phyloP scores from a whole-genome alignment of 2,329 filamentous ascomycete species.

The Aureobasidium sp. region DNA sequence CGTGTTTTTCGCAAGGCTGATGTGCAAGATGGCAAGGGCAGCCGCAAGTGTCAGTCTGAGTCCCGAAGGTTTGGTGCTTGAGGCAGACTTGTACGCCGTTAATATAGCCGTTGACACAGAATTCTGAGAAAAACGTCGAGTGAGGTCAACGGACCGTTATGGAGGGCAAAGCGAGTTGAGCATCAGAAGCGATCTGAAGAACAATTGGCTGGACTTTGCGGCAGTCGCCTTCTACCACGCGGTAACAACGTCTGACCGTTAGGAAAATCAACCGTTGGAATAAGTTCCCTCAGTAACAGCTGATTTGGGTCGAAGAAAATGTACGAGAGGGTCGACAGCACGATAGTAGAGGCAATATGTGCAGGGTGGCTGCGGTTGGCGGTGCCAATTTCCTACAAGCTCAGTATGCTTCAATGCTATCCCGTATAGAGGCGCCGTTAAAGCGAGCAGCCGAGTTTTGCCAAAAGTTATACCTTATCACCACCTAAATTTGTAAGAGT shows the following conservation, averaged over 20 bases:
- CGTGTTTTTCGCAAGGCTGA: neutral
- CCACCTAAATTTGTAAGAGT: neutral
- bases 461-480: neutral
- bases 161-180: neutral
- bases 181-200: neutral
- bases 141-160: neutral
- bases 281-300: slow-evolving; percentile 2
- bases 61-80: neutral
- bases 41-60: neutral
- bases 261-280: slow-evolving; percentile 7
- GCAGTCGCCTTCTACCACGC: neutral
- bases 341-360: neutral
- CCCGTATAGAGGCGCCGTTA: slow-evolving; percentile 3
- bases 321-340: neutral
- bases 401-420: neutral
- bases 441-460: neutral
- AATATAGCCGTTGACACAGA: slow-evolving; percentile 9
- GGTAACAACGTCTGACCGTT: neutral
- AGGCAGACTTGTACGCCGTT: neutral
- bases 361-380: neutral
- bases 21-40: neutral
- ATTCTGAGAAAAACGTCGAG: neutral
- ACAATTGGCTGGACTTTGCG: neutral
- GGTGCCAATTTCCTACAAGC: slow-evolving; percentile 5
- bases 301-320: neutral